These are phyloP conservation scores for Fonsecaea pedrosoi DNA, from an alignment of 2,329 filamentous ascomycete genomes.

Conservation along the genomic window DNA sequence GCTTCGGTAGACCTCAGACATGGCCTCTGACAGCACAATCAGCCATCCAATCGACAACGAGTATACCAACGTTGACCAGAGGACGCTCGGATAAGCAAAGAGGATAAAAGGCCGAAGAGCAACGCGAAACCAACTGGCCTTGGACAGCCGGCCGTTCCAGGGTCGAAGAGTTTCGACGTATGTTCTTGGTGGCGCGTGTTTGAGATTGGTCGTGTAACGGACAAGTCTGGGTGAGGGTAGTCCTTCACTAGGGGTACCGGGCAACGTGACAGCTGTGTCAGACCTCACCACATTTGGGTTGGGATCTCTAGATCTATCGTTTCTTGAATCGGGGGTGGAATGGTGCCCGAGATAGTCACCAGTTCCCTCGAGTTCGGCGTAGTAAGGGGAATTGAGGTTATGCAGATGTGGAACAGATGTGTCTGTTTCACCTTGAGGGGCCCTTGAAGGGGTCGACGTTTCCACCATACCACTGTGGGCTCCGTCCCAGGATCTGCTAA, in stretches of 20 bases:
- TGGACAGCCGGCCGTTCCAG: conserved; percentile 77
- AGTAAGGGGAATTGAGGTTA: conserved; percentile 49
- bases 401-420: conserved; percentile 40
- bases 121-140: conserved; percentile 80
- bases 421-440: conserved; percentile 7
- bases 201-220: conserved; percentile 74
- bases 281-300: conserved; percentile 14
- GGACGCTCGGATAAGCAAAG: conserved; percentile 83
- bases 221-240: conserved; percentile 34
- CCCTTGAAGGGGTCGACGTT: neutral
- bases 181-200: conserved; percentile 70
- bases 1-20: conserved; percentile 78
- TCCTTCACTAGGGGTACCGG: conserved; percentile 7
- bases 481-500: conserved; percentile 11
- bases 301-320: conserved; percentile 1
- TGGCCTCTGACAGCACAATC: conserved; percentile 89
- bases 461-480: conserved; percentile 3
- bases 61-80: conserved; percentile 88
- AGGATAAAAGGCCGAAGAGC: conserved; percentile 82
- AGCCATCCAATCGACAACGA: conserved; percentile 91
- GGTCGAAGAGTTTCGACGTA: conserved; percentile 76
- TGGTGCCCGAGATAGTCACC: conserved; percentile 42
- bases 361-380: conserved; percentile 40
- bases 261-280: conserved; percentile 8
- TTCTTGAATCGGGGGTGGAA: conserved; percentile 5